Evolutionary conservation across 306 rosid genomes (phyloP).

Genomic region (Malus orientalis): DNA sequence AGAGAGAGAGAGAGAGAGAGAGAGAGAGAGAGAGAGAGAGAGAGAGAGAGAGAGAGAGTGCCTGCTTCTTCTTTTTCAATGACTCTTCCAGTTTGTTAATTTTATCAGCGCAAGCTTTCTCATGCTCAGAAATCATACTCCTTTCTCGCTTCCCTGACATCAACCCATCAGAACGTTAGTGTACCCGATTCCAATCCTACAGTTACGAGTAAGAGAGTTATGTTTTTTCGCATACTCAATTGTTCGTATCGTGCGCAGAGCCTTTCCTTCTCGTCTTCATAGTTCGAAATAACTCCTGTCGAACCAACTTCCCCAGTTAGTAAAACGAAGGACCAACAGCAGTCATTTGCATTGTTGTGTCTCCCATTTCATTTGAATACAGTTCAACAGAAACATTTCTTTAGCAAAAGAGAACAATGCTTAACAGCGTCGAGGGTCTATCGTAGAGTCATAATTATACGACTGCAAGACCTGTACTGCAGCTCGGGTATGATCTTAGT

Average conservation of each 20-base stretch:
- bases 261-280: conserved; percentile 90
- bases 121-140: conserved; percentile 64
- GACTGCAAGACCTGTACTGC: not conserved
- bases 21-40: not conserved
- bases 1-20: not conserved
- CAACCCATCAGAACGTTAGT: conserved; percentile 1
- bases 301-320: not conserved
- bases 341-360: not conserved
- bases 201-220: not conserved
- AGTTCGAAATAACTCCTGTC: conserved; percentile 68
- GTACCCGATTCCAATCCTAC: not conserved
- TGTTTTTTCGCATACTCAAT: conserved; percentile 51
- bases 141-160: conserved; percentile 75
- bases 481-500: not conserved
- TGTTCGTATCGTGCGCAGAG: conserved; percentile 73
- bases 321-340: too few relatives aligned
- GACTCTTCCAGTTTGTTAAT: conserved; percentile 70
- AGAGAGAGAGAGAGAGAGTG: conserved; percentile 5
- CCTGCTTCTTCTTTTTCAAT: conserved; percentile 86
- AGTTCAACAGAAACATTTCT: not conserved
- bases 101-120: conserved; percentile 59
- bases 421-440: not conserved
- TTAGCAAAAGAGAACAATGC: not conserved
- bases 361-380: not conserved
- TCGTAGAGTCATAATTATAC: not conserved